phyloP scores from a whole-genome alignment of 768 basidiomycete genomes.

The Ephemerocybe angulata region DNA sequence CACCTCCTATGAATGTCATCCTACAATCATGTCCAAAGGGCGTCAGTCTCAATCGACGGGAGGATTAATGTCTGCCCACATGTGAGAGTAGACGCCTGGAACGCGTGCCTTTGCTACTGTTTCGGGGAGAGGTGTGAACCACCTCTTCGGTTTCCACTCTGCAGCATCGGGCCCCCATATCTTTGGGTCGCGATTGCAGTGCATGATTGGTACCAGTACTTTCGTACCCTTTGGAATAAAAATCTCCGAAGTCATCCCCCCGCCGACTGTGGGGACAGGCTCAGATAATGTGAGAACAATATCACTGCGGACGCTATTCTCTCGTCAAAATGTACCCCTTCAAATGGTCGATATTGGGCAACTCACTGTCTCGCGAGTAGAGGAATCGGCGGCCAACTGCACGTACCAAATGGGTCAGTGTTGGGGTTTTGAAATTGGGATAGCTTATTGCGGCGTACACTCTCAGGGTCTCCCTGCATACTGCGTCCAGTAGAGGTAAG shows the following conservation, averaged over 20 bases:
- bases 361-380: slow-evolving; percentile 18
- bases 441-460: slow-evolving; percentile 21
- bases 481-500: slow-evolving; percentile 35
- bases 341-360: background rate
- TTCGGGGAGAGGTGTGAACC: slow-evolving; percentile 31
- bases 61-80: slow-evolving; percentile 23
- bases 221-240: slow-evolving; percentile 35
- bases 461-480: slow-evolving; percentile 36
- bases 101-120: slow-evolving; percentile 30
- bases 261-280: slow-evolving; percentile 22
- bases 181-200: slow-evolving; percentile 34
- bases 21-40: background rate
- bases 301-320: slow-evolving; percentile 19
- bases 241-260: slow-evolving; percentile 26
- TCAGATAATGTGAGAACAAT: slow-evolving; percentile 20
- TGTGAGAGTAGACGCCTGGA: slow-evolving; percentile 42
- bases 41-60: background rate
- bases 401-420: background rate
- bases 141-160: slow-evolving; percentile 51
- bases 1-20: slow-evolving; percentile 5
- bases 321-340: too few species aligned
- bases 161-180: slow-evolving; percentile 48
- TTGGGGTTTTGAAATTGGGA: background rate
- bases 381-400: slow-evolving; percentile 22
- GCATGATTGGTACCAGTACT: slow-evolving; percentile 26